These are phyloP conservation scores for Dendrocalamus latiflorus DNA, from an alignment of 202 grass and related monocot genomes.

Conservation along the genomic window DNA sequence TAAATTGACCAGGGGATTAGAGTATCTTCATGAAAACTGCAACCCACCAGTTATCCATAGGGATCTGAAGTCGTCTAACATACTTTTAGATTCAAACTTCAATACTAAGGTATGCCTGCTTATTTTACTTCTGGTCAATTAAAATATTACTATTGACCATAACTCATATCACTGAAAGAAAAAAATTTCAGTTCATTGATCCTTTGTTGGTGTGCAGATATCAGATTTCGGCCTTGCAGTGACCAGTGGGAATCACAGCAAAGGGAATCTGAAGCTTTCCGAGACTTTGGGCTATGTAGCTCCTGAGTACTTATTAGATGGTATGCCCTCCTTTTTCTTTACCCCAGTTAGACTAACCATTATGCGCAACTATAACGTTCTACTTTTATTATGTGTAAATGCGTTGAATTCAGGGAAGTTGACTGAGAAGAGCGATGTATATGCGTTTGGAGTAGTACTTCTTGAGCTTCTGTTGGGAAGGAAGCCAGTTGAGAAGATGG, in stretches of 20 bases:
- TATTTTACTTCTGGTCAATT: slow-evolving; percentile 19
- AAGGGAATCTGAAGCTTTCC: slow-evolving; percentile 72
- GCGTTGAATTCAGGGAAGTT: slow-evolving; percentile 62
- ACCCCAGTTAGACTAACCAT: background rate
- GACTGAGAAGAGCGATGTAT: slow-evolving; percentile 95
- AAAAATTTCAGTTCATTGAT: background rate
- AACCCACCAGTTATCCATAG: slow-evolving; percentile 83
- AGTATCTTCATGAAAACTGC: slow-evolving; percentile 87
- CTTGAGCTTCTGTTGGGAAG: too few species aligned
- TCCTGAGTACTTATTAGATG: slow-evolving; percentile 88
- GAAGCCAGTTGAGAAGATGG: too few species aligned
- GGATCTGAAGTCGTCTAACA: slow-evolving; percentile 94
- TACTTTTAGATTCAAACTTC: slow-evolving; percentile 87
- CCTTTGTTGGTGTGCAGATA: slow-evolving; percentile 46
- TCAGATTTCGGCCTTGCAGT: slow-evolving; percentile 95
- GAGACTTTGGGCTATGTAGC: slow-evolving; percentile 81
- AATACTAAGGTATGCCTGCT: slow-evolving; percentile 70
- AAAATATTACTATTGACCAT: too few species aligned
- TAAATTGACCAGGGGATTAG: slow-evolving; percentile 67
- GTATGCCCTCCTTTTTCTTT: slow-evolving; percentile 18
- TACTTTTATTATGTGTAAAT: slow-evolving; percentile 16
- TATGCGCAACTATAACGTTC: background rate
- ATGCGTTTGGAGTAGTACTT: slow-evolving; percentile 95
- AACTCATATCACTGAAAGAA: too few species aligned
- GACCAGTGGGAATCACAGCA: slow-evolving; percentile 63